These are phyloP conservation scores for Barnettozyma sucrosica DNA, from an alignment of 805 yeast genomes.

Conservation along the genomic window DNA sequence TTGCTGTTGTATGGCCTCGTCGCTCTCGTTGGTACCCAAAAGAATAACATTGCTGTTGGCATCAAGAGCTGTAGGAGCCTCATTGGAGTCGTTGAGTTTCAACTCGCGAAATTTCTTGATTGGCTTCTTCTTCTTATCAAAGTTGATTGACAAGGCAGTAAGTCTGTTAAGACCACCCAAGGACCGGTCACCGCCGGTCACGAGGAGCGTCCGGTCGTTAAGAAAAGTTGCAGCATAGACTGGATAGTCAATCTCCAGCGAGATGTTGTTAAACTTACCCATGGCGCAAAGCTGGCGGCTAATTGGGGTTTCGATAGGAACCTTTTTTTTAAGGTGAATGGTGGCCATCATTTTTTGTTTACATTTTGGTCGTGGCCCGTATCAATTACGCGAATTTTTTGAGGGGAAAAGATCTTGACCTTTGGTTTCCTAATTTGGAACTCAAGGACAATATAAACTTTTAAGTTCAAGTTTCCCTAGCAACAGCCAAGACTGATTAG, in stretches of 20 bases:
- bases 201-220: constrained; percentile 54
- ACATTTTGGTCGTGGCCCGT: neutral
- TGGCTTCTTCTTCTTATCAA: constrained; percentile 40
- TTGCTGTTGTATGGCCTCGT: constrained; percentile 44
- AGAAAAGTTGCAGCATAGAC: constrained; percentile 74
- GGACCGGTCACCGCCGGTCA: constrained; percentile 75
- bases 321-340: neutral
- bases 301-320: neutral
- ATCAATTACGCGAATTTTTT: neutral
- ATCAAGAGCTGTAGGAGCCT: constrained; percentile 79
- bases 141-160: constrained; percentile 61
- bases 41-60: constrained; percentile 47
- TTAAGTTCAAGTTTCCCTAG: neutral
- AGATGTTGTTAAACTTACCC: constrained; percentile 18
- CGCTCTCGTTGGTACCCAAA: constrained; percentile 74
- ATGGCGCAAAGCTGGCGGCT: constrained; percentile 6
- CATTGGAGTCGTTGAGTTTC: constrained; percentile 59
- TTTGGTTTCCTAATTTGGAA: neutral
- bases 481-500: neutral
- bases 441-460: neutral
- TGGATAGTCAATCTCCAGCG: constrained; percentile 56
- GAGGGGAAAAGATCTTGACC: neutral
- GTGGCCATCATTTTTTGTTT: neutral
- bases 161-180: constrained; percentile 48
- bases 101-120: constrained; percentile 68